A percentile compares a stretch with the other conserved stretches of the same genome.
These are phyloP conservation scores for Sarcodon sp. DNA, from an alignment of 768 basidiomycete genomes.

Conservation along the genomic window DNA sequence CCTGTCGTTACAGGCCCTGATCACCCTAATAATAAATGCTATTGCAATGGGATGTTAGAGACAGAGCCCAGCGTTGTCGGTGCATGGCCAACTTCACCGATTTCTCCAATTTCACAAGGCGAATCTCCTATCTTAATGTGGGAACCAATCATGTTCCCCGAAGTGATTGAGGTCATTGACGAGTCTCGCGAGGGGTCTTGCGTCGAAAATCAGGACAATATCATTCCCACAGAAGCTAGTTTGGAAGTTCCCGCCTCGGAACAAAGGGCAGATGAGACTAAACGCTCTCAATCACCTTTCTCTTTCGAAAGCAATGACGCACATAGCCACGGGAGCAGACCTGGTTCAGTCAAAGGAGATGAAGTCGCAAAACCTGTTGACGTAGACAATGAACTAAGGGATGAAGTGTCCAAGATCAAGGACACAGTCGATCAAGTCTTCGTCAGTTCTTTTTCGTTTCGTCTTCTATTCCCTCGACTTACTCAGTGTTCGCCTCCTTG, in stretches of 20 bases:
- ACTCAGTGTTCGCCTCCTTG: background rate
- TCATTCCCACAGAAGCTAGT: too few relatives aligned
- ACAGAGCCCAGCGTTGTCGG: slow-evolving; percentile 6
- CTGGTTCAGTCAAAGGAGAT: too few relatives aligned
- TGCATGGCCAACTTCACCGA: slow-evolving; percentile 6
- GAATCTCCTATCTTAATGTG: background rate
- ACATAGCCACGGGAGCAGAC: too few relatives aligned
- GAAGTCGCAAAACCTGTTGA: background rate
- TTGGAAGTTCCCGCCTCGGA: too few relatives aligned
- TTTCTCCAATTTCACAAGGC: background rate
- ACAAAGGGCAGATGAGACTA: too few relatives aligned
- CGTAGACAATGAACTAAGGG: background rate
- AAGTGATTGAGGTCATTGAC: slow-evolving; percentile 6
- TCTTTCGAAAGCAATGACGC: too few relatives aligned
- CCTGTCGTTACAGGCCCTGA: background rate
- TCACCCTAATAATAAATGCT: background rate
- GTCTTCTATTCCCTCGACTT: background rate
- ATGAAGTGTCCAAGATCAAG: background rate
- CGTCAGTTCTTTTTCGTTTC: slow-evolving; percentile 3
- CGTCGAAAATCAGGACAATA: too few relatives aligned
- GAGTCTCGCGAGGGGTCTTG: background rate
- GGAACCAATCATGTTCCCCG: background rate
- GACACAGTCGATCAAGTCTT: slow-evolving; percentile 4
- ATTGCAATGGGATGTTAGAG: background rate
- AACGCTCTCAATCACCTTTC: too few relatives aligned